Base-by-base conservation (phyloP, 257 asterid genomes). In the Nyctanthes arbortristis region DNA sequence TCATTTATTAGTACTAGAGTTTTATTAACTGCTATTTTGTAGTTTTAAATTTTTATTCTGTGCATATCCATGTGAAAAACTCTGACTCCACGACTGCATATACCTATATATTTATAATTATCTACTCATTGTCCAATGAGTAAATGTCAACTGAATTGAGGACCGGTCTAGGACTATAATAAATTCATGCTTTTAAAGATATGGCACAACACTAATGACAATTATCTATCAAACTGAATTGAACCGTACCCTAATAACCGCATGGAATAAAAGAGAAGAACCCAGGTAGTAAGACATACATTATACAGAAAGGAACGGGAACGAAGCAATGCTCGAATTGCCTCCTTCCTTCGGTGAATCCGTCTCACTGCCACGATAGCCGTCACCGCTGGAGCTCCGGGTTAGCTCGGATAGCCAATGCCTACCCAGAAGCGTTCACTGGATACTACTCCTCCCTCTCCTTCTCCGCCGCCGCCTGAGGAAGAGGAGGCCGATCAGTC, bases 341-440 rank as follows among this genome's bases (percentile, higher is more conserved):
- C 70, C 65, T 72, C 62, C 76, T 2, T 20, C 33, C 65, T 73
- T 70, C 77, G 78, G 78, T 69, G 84, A 80, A 77, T 63, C 67
- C 74, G 66, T 77, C 82, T 67, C 68, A 43, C 54, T 80, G 73
- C 58, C 63, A 52, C 14, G 58, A n/a, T n/a, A n/a, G n/a, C n/a
- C n/a, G n/a, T n/a, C n/a, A n/a, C n/a, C n/a, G n/a, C n/a, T n/a
- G n/a, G n/a, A 80, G 83, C 79, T 76, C 81, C 66, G 60, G 72
- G 4, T 78, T 73, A 47, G 64, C 67, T 73, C 61, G 61, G 65
- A 77, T 43, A 72, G 71, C 77, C 89, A 91, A 89, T 91, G 97
- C 97, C 96, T 68, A 85, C 95, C 25, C 92, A 86, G 65, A 92
- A 84, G 84, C 96, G 88, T 40, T 65, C 90, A 29, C 76, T 74